These are phyloP conservation scores for Manihot esculenta DNA, from an alignment of 441 rosid genomes.

Conservation along the genomic window DNA sequence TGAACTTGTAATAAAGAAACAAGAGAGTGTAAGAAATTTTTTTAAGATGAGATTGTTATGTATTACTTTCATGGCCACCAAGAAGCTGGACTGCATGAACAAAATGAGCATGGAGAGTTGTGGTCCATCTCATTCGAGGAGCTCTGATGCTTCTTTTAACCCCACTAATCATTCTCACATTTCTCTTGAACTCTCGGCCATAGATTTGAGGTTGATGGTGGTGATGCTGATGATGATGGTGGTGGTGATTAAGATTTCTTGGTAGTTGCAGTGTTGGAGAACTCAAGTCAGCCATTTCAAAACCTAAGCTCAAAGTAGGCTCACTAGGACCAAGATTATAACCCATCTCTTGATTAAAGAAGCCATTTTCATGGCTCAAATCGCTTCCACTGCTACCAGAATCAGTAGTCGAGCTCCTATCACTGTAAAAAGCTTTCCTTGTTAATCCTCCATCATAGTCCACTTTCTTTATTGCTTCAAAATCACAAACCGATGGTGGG, in stretches of 20 bases:
- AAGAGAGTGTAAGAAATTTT: not conserved
- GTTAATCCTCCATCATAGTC: constrained; percentile 22
- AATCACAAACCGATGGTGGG: constrained; percentile 49
- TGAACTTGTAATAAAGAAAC: constrained; percentile 1
- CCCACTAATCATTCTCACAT: constrained; percentile 40
- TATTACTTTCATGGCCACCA: constrained; percentile 94
- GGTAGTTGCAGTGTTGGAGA: constrained; percentile 25
- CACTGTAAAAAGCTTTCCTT: constrained; percentile 37
- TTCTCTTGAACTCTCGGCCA: constrained; percentile 76
- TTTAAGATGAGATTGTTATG: not conserved
- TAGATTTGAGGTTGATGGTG: constrained; percentile 66
- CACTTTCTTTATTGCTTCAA: constrained; percentile 22
- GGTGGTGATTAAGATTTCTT: constrained; percentile 27
- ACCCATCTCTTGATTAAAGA: constrained; percentile 29
- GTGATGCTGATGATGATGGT: constrained; percentile 37
- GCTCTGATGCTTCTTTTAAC: constrained; percentile 73
- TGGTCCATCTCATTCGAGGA: constrained; percentile 99
- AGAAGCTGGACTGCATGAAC: constrained; percentile 98
- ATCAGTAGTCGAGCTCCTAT: constrained; percentile 60
- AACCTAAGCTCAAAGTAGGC: constrained; percentile 66
- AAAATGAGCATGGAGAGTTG: constrained; percentile 91
- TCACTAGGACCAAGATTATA: constrained; percentile 26
- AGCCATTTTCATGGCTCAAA: constrained; percentile 66
- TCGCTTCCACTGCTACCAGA: constrained; percentile 78
- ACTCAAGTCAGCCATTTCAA: constrained; percentile 41